Base-by-base conservation (phyloP, 2,329 filamentous ascomycete species). In the Fusarium buharicum region DNA sequence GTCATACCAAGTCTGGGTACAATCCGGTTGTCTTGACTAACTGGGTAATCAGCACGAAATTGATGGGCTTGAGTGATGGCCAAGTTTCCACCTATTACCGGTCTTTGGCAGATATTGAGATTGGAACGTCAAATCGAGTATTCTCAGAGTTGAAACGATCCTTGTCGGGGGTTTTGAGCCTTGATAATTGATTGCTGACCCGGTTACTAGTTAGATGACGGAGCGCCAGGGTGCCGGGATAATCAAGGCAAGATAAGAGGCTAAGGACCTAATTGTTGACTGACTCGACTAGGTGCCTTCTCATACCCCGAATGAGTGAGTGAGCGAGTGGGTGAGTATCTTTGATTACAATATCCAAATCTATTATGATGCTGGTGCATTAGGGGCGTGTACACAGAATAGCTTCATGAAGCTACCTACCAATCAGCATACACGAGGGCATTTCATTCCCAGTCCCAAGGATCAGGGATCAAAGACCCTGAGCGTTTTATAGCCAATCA, bases 381-480 rank as follows among this genome's bases (percentile, higher is more conserved):
- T 50, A 20, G 14, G 8, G 46, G 56, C 2, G 56, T 54, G 36
- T 39, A 14, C n/a, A 9, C 4, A 14, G 43, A 59, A 37, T 13
- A 18, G 14, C 14, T 28, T 37, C 5, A 14, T 8, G 22, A 8
- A 24, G 22, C 22, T 24, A 24, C 22, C 46, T 55, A 39, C 60
- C 60, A 64, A 64, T 64, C 55, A 64, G 20, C 30, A 30, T 17
- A 6, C 22, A 17, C 14, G 10, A 34, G 24, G 33, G 50, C 39
- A 24, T 56, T 22, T 27, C 37, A 33, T 40, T 50, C 46, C 61
- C 61, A 64, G 47, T 38, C 53, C 55, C 56, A 43, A 56, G 46
- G 52, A 64, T 55, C 51, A 64, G 59, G 60, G 59, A 50, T 61
- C 62, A 60, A 47, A 38, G 43, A 45, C 50, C 41, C 52, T 55